Base-by-base conservation (phyloP, 129 eudicot genomes). In the Heracleum sosnowskyi region DNA sequence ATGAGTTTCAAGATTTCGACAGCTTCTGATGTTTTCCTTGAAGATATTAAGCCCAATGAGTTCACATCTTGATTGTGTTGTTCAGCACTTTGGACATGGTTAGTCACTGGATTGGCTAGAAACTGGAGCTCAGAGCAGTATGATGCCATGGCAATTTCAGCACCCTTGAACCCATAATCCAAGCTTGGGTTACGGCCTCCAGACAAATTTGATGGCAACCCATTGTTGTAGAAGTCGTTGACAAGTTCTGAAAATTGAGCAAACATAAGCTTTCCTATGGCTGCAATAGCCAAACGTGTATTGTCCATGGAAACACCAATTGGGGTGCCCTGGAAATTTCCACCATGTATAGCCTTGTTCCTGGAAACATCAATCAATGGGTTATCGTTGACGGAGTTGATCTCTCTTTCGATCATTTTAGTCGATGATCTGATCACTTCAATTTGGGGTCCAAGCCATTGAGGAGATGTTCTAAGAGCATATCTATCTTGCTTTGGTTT, bases 271-370 rank as follows among this genome's bases (percentile, higher is more conserved):
- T 87, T 87, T 15, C 91, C 91, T 3, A 87, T 88, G 0, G 91
- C 84, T 31, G 89, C 89, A 29, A 88, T 83, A 28, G 89, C 91
- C 63, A 88, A 70, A 7, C 91, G 89, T 1, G 91, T 85, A 76
- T 88, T 88, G 68, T 88, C 91, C 91, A 88, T 88, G 9, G 91
- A 88, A 16, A 88, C 91, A 11, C 91, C 91, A 39, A 88, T 88
- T 15, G 91, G 91, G 71, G 91, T 88, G 10, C 91, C 91, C 76
- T 88, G 91, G 86, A 88, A 88, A 79, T 88, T 88, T 9, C 91
- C 91, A 62, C 91, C 91, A 5, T 87, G 91, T 39, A 87, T 42
- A 34, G 91, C 91, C 77, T 82, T 87, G 88, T 88, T 88, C 40
- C 89, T 80, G 4, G 89, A 88, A 12, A 88, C 91, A 53, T 88